Conservation (phyloP, 2,329 filamentous ascomycete genomes). For the Diplodia mutila region DNA sequence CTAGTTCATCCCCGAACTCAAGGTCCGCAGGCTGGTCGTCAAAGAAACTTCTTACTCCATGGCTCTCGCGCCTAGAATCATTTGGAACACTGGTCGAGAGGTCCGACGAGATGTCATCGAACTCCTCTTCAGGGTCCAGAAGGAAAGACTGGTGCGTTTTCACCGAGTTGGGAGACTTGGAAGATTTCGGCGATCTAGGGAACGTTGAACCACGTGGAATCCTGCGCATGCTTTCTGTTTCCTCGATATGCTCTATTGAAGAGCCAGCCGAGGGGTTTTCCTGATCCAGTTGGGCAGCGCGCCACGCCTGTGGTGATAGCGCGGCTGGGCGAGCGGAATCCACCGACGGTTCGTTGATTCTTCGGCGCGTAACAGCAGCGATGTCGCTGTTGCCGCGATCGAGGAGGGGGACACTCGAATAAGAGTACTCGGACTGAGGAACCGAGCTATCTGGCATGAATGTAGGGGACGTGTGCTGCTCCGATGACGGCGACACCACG, state of each 20-base stretch:
- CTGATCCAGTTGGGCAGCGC: conserved; percentile 28
- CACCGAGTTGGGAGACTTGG: conserved; percentile 30
- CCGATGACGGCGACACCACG: neutral
- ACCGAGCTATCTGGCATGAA: conserved; percentile 36
- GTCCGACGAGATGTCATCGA: conserved; percentile 58
- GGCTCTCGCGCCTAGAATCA: conserved; percentile 39
- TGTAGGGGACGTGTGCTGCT: conserved; percentile 29
- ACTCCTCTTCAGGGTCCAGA: conserved; percentile 57
- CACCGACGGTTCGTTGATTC: neutral
- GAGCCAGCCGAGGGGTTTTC: conserved; percentile 47
- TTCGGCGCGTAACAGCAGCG: conserved; percentile 12
- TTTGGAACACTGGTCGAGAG: conserved; percentile 54
- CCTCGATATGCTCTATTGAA: conserved; percentile 55
- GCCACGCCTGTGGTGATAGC: conserved; percentile 30
- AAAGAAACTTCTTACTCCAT: conserved; percentile 53
- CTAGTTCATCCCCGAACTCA: conserved; percentile 38
- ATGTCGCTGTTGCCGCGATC: conserved; percentile 61
- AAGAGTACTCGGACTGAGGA: conserved; percentile 71
- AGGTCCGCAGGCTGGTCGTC: conserved; percentile 49
- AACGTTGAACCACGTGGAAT: conserved; percentile 50
- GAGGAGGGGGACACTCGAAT: conserved; percentile 75
- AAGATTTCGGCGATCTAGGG: conserved; percentile 38
- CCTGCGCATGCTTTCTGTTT: conserved; percentile 56
- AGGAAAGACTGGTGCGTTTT: conserved; percentile 51
- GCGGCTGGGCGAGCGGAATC: conserved; percentile 34